Percentiles rank a stretch among this genome's conserved stretches.
These are phyloP conservation scores for Macrocybe gigantea DNA, from an alignment of 768 basidiomycete genomes.

Conservation along the genomic window DNA sequence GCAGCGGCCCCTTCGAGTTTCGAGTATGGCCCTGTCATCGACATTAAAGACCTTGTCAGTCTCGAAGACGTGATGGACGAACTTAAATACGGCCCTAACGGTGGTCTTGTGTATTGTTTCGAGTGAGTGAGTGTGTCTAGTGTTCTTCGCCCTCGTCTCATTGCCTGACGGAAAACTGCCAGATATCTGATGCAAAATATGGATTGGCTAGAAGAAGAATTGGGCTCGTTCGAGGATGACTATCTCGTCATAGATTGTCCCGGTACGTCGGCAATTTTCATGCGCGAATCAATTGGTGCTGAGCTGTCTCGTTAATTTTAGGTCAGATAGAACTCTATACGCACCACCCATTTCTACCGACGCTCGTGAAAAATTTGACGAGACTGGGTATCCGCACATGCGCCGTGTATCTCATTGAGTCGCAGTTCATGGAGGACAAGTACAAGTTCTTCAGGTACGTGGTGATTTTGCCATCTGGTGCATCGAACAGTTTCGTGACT, in stretches of 20 bases:
- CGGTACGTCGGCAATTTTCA: constrained; percentile 37
- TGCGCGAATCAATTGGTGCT: neutral
- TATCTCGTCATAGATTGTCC: constrained; percentile 93
- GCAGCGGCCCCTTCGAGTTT: constrained; percentile 84
- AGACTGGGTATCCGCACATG: constrained; percentile 82
- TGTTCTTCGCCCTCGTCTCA: neutral
- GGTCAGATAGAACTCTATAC: constrained; percentile 99
- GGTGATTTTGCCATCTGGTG: constrained; percentile 2
- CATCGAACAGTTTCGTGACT: neutral
- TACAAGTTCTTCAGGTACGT: constrained; percentile 91
- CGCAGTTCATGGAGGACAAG: constrained; percentile 99
- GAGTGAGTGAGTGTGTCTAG: constrained; percentile 76
- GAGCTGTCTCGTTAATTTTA: constrained; percentile 17
- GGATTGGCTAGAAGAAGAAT: constrained; percentile 96
- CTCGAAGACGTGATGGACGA: constrained; percentile 96
- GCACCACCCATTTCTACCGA: constrained; percentile 94
- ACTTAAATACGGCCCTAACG: constrained; percentile 93
- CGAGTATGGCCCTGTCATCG: constrained; percentile 88
- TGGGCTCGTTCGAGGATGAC: constrained; percentile 93
- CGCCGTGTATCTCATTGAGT: constrained; percentile 90
- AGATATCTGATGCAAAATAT: constrained; percentile 97
- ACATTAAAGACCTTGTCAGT: constrained; percentile 89
- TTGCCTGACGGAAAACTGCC: neutral
- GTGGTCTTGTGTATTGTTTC: constrained; percentile 96
- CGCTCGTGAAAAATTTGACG: constrained; percentile 70